These are phyloP conservation scores for Trichomonas vaginalis DNA, from an alignment of 208 protist genomes.

Conservation along the genomic window DNA sequence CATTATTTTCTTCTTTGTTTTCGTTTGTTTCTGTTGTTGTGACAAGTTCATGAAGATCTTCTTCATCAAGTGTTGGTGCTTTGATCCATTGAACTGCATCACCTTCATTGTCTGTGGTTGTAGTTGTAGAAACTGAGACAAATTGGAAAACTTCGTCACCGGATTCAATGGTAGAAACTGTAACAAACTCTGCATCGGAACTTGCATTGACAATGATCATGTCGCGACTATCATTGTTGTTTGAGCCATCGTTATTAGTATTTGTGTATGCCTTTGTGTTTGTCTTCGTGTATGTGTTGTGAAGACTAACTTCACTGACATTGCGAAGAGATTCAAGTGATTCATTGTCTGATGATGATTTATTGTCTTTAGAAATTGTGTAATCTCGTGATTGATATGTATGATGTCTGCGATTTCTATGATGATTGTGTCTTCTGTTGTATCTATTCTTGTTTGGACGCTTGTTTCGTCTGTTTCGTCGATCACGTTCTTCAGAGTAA, in stretches of 20 bases:
- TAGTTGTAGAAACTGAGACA: neutral
- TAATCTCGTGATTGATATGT: too few species aligned
- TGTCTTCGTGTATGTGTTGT: too few species aligned
- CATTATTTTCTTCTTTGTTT: neutral
- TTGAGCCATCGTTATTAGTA: too few species aligned
- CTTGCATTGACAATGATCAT: neutral
- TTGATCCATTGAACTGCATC: neutral
- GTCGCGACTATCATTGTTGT: neutral
- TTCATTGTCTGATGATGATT: too few species aligned
- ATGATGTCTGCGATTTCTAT: too few species aligned
- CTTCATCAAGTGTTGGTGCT: neutral
- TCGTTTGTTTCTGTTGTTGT: neutral
- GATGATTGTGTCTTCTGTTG: neutral
- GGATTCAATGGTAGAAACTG: neutral
- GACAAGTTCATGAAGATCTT: neutral
- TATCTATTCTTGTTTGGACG: neutral
- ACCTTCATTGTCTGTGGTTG: too few species aligned
- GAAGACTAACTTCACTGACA: too few species aligned
- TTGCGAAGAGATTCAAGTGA: too few species aligned
- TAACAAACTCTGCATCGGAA: neutral
- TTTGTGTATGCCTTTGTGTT: neutral
- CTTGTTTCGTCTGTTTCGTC: too few species aligned
- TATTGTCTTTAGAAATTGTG: too few species aligned
- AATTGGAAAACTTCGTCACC: neutral
- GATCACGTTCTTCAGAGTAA: neutral